Base-by-base conservation (phyloP, 371 early-diverging fungal species). In the Conidiobolus incongruus region DNA sequence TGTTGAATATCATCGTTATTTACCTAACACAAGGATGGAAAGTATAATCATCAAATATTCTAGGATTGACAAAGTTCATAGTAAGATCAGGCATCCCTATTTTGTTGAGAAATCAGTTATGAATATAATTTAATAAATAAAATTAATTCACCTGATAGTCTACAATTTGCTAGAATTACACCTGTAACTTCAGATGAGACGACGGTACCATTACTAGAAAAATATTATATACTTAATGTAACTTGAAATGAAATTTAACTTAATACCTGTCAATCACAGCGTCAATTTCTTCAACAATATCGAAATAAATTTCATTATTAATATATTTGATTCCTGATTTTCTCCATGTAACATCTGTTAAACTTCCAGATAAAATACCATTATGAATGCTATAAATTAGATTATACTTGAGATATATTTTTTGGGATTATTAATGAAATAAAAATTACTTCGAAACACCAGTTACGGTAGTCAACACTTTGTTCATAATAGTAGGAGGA, bases 271-370 rank as follows among this genome's bases (percentile, higher is more conserved):
- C 83, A 20, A 83, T 59, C 8, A 83, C 75, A 4, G 77, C 77
- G 58, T 88, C 82, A 33, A 93, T 65, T 28, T 82, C 81, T 57
- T 93, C 94, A 17, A 76, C 57, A 28, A 89, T 69, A 52, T 93
- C 94, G 52, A 93, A 77, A 48, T 83, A 87, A 40, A 89, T 77
- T 57, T 93, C 90, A 61, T 93, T 93, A 44, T 75, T 77, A 1
- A 76, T 65, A 50, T 93, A 85, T 52, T 81, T 76, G 34, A 90
- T 75, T n/a, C 84, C 85, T 8, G 74, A 65, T 36, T 76, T 70
- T 41, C 94, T 64, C 89, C 89, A 90, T 8, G 86, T 82, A 22
- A 85, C 65, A 47, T 66, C 70, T 15, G 87, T 84, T 53, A 78
- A 62, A 22, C 59, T 65, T 6, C 64, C 65, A 29, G 65, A 64